A percentile compares a stretch with the other conserved stretches of the same genome.
These are phyloP conservation scores for Caryocar brasiliense DNA, from an alignment of 441 rosid species.

Conservation along the genomic window DNA sequence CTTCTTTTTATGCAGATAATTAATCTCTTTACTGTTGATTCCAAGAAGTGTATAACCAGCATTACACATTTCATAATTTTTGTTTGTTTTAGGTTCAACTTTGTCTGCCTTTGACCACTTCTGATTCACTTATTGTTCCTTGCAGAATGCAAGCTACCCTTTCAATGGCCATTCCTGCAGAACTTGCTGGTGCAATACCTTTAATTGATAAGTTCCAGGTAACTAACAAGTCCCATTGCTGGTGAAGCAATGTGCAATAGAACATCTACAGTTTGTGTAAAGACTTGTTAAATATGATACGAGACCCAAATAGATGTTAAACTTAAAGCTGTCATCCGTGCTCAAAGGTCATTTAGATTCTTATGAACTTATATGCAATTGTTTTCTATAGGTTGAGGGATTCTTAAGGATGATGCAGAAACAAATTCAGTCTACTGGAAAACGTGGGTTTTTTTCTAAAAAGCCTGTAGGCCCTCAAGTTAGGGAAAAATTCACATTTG, in stretches of 20 bases:
- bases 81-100: neutral
- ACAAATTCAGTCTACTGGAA: conserved; percentile 81
- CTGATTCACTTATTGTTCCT: neutral
- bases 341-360: neutral
- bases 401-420: conserved; percentile 91
- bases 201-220: conserved; percentile 92
- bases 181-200: conserved; percentile 88
- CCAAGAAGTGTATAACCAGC: neutral
- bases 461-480: conserved; percentile 62
- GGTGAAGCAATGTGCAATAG: neutral
- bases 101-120: neutral
- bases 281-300: neutral
- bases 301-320: neutral
- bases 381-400: conserved; percentile 64
- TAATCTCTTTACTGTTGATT: too few species aligned
- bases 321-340: neutral
- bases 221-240: conserved; percentile 1
- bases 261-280: neutral
- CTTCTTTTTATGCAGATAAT: too few species aligned
- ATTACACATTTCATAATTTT: neutral
- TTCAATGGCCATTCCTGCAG: conserved; percentile 65
- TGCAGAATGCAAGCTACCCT: conserved; percentile 43
- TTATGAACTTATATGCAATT: neutral
- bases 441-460: conserved; percentile 79
- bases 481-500: conserved; percentile 79